These are phyloP conservation scores for Terfezia boudieri DNA, from an alignment of 495 filamentous ascomycete species.

Conservation along the genomic window DNA sequence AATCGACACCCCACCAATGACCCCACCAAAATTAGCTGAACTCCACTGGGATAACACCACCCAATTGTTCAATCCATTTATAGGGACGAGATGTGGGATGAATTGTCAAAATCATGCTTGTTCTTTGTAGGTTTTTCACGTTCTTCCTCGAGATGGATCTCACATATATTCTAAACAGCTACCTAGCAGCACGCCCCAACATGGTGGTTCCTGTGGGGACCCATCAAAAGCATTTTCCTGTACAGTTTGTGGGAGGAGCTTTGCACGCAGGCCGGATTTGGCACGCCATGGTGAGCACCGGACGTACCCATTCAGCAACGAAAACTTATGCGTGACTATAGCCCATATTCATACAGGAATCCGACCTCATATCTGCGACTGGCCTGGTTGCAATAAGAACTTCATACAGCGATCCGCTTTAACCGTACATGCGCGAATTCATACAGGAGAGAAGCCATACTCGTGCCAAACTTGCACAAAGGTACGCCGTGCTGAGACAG, in stretches of 20 bases:
- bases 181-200: too few relatives aligned
- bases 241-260: constrained; percentile 70
- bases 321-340: constrained; percentile 18
- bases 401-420: constrained; percentile 96
- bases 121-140: too few relatives aligned
- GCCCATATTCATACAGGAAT: constrained; percentile 90
- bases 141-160: constrained; percentile 10
- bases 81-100: too few relatives aligned
- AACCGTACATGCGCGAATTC: constrained; percentile 84
- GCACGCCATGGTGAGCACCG: constrained; percentile 65
- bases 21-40: too few relatives aligned
- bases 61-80: too few relatives aligned
- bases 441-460: constrained; percentile 95
- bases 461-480: constrained; percentile 95
- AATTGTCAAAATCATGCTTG: too few relatives aligned
- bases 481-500: constrained; percentile 29
- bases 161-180: constrained; percentile 18
- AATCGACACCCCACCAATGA: too few relatives aligned
- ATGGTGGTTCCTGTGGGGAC: constrained; percentile 17
- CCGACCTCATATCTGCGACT: constrained; percentile 81
- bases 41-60: too few relatives aligned
- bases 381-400: constrained; percentile 72
- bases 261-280: constrained; percentile 82
- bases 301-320: neutral
- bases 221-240: constrained; percentile 75